phyloP scores from a whole-genome alignment of 2,329 filamentous ascomycete species.

The Orbilia ellipsospora region DNA sequence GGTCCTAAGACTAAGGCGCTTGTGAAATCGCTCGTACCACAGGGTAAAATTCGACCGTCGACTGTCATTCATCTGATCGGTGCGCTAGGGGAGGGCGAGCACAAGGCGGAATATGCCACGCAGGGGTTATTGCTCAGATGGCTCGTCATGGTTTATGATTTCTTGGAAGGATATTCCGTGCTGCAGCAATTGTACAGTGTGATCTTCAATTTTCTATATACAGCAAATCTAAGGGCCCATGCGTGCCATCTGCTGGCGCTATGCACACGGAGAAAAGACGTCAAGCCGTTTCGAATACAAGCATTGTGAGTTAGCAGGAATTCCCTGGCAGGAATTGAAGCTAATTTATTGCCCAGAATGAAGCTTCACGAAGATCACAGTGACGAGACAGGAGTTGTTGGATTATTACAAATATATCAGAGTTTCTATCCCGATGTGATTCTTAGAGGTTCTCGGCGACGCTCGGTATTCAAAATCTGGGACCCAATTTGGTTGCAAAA shows the following conservation, averaged over 20 bases:
- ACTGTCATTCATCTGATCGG: constrained; percentile 75
- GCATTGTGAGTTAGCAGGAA: constrained; percentile 68
- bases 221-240: constrained; percentile 74
- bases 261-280: constrained; percentile 82
- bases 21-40: constrained; percentile 80
- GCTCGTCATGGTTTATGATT: constrained; percentile 80
- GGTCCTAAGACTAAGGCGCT: constrained; percentile 77
- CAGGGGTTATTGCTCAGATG: constrained; percentile 80
- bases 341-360: constrained; percentile 64
- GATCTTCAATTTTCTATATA: constrained; percentile 84
- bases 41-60: constrained; percentile 71
- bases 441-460: constrained; percentile 66
- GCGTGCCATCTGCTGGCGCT: constrained; percentile 82
- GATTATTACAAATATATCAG: constrained; percentile 83
- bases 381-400: constrained; percentile 78
- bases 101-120: constrained; percentile 76
- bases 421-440: constrained; percentile 92
- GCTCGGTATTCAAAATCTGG: constrained; percentile 41
- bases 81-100: constrained; percentile 79
- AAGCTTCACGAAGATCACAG: constrained; percentile 66
- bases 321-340: too few relatives aligned
- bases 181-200: constrained; percentile 78
- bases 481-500: constrained; percentile 48
- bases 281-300: constrained; percentile 85
- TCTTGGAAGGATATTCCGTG: constrained; percentile 72